Evolutionary conservation across 106 monocot genomes (phyloP).

Genomic region (Iris macrosiphon): DNA sequence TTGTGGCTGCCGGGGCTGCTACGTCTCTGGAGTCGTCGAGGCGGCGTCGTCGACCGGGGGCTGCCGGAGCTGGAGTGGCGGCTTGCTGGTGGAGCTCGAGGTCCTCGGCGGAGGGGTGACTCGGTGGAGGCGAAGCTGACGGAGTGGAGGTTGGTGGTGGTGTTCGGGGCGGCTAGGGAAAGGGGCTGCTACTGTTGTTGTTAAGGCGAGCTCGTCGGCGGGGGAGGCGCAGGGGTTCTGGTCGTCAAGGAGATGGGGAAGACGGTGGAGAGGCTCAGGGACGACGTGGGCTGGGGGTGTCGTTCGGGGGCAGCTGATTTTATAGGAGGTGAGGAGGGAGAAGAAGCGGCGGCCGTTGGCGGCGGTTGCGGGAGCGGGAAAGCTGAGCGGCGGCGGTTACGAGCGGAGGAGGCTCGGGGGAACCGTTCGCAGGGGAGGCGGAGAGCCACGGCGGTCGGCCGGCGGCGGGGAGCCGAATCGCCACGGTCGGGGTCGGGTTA

Average conservation of each 20-base stretch:
- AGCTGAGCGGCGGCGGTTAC: not conserved
- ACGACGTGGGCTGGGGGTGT: not conserved
- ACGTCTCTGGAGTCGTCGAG: no score
- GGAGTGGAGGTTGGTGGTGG: not conserved
- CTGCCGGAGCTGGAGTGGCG: not conserved
- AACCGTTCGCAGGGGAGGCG: not conserved
- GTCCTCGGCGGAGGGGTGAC: no score
- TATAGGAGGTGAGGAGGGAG: not conserved
- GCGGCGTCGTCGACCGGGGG: no score
- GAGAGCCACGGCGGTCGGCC: not conserved
- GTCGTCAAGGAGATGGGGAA: not conserved
- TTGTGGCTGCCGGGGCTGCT: no score
- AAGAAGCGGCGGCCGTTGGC: not conserved
- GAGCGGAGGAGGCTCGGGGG: not conserved
- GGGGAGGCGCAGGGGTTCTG: not conserved
- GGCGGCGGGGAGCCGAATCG: not conserved
- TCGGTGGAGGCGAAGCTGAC: not conserved
- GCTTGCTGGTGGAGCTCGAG: no score
- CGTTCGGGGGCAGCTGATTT: not conserved
- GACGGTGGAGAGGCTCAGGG: not conserved
- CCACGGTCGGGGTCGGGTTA: not conserved
- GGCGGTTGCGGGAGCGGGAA: not conserved
- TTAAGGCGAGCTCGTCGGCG: not conserved
- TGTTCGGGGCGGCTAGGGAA: not conserved
- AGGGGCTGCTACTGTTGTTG: not conserved